Evolutionary conservation across 805 yeast species (phyloP), one percentile per base, ranked within the genome.

Genomic region (Lachancea cidri): DNA sequence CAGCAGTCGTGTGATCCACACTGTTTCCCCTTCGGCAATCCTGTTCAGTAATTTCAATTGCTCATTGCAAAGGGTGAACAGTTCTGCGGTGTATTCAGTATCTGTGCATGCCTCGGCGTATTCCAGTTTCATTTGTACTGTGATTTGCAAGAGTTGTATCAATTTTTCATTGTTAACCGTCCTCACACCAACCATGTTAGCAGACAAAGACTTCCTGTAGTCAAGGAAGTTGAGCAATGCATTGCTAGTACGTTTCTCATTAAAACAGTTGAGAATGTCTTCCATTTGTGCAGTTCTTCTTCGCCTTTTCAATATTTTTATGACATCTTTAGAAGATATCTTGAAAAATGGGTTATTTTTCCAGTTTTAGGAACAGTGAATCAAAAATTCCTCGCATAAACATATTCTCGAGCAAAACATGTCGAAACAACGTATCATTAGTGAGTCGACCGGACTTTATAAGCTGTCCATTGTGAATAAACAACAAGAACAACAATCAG

Each of bases 21-120:
- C 69, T 3, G 72, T 62, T 51, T 76, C 75, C 5, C 60, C 53
- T 39, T 76, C 82, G 2, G 80, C 78, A 29, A 71, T 73, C 35
- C 83, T 57, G 40, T 76, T 76, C 46, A 79, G 52, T 11, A 66
- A 53, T 42, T 64, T 64, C 43, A 76, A 62, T 55, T 78, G 57
- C 13, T 66, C 70, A 39, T 70, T 65, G 35, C 67, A 42, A 18
- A 41, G 38, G 3, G 50, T 47, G 39, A 64, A 57, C 43, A 45
- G 29, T 14, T 39, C 33, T 14, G 40, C 32, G 9, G 42, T 37
- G 9, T 18, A 6, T 16, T 17, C 11, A 4, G 19, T 17, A 4
- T 20, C 17, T 9, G 34, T 14, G 22, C 37, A 39, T 15, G 34
- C 24, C 6, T 20, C 27, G 11, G 27, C 6, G n/a, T 22, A 41